A percentile compares a stretch with the other conserved stretches of the same genome.
Conservation (phyloP, 352 stramenopile species). For the Globisporangium splendens region DNA sequence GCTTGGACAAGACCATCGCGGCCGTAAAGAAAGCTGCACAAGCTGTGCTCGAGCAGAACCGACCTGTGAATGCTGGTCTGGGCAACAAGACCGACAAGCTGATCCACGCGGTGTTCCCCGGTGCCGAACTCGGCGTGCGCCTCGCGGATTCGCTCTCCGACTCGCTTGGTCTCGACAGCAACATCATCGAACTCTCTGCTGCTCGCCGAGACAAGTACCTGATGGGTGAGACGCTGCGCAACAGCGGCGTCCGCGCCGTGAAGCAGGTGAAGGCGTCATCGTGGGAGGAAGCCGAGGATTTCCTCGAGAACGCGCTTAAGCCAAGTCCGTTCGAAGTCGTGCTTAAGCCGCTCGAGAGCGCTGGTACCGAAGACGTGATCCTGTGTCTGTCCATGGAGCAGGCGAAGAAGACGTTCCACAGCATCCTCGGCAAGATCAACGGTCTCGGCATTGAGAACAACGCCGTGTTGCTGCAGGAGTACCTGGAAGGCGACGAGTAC, state of each 20-base stretch:
- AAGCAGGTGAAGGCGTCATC: constrained; percentile 86
- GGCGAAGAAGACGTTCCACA: constrained; percentile 74
- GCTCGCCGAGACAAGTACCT: constrained; percentile 79
- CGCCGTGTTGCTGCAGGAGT: constrained; percentile 90
- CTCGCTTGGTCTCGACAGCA: constrained; percentile 80
- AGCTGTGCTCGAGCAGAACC: constrained; percentile 22
- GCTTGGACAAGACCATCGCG: constrained; percentile 38
- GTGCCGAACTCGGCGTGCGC: constrained; percentile 91
- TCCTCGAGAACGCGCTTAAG: constrained; percentile 62
- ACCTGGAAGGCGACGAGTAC: constrained; percentile 94
- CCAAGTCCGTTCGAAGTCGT: constrained; percentile 80
- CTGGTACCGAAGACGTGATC: constrained; percentile 72
- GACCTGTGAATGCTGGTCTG: constrained; percentile 3
- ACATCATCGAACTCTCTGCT: constrained; percentile 70
- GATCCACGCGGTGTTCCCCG: constrained; percentile 87
- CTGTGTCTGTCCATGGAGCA: constrained; percentile 79
- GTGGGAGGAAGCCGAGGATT: constrained; percentile 69
- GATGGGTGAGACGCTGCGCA: constrained; percentile 86
- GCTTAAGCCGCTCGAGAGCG: constrained; percentile 89
- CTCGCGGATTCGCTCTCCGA: constrained; percentile 89
- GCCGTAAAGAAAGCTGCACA: constrained; percentile 44
- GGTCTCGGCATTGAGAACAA: constrained; percentile 84
- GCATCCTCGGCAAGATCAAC: constrained; percentile 86
- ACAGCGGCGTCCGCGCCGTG: constrained; percentile 80
- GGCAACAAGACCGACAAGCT: constrained; percentile 22